Conservation (phyloP, 345 rosid genomes). For the Gossypium mustelinum region DNA sequence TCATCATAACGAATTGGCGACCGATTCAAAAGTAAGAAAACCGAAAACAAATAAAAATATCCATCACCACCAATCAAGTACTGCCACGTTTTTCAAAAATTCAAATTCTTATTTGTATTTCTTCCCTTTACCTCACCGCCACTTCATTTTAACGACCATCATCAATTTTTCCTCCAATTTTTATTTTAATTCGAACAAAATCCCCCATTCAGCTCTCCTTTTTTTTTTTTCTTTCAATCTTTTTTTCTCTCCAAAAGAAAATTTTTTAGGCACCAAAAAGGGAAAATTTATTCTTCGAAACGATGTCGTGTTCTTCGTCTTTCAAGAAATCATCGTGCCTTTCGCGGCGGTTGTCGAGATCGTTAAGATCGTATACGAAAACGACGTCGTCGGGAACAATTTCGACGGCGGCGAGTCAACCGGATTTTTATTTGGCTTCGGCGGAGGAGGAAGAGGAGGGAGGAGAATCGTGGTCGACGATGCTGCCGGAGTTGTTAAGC, state of each 20-base stretch:
- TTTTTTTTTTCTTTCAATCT: not conserved
- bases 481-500: conserved; percentile 75
- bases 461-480: conserved; percentile 55
- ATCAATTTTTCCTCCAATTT: not conserved
- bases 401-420: conserved; percentile 9
- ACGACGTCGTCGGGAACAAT: not conserved
- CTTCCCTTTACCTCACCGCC: not conserved
- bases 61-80: not conserved
- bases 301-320: conserved; percentile 12
- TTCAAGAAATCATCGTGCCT: conserved; percentile 5
- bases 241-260: not conserved
- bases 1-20: not conserved
- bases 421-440: conserved; percentile 2
- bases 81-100: not conserved
- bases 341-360: conserved; percentile 9
- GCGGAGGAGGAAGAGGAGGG: conserved; percentile 13
- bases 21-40: not conserved
- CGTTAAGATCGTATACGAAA: not conserved
- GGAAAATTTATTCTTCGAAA: not conserved
- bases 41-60: too few relatives aligned
- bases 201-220: not conserved
- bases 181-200: not conserved
- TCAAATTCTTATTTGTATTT: not conserved
- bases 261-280: not conserved
- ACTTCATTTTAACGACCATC: not conserved